Evolutionary conservation across 148 eudicot genomes (phyloP), one percentile per base, ranked within the genome.

Genomic region (Talinum fruticosum): DNA sequence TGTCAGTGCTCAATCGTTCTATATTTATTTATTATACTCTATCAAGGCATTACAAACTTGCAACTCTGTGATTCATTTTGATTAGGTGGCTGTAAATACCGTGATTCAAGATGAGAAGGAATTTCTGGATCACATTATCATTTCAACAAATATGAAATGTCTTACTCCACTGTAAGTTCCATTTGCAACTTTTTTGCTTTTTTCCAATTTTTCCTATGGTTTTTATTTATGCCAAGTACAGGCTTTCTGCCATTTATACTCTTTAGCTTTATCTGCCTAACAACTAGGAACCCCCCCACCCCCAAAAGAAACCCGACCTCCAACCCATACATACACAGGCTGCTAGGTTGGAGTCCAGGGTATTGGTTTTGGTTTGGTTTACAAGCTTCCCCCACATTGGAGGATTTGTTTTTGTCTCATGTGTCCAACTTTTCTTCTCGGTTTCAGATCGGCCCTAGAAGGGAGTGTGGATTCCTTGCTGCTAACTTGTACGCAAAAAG

Each of bases 401-500:
- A 33, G 8, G 41, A 29, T 29, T n/a, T 44, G n/a, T 70, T 19
- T 51, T 21, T 53, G 21, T 53, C 71, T 81, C 26, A 49, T 73
- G 49, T 4, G 23, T 75, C 80, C 38, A 28, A 34, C 6, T 76
- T 59, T 76, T 10, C 19, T 54, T 26, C 54, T 74, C 4, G 37
- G n/a, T 37, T 54, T 49, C 84, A 94, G 98, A 78, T 94, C 93
- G 51, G 98, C 98, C 45, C 75, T 92, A 83, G 98, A 94, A 87
- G 97, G 23, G 97, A 92, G 66, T 94, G 98, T 69, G 97, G 97
- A 12, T 92, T 90, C 84, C 87, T 94, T 35, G 97, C 98, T 41
- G 98, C 97, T 68, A 92, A 94, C 85, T 82, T 94, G 75, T 94
- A 94, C 49, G 98, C 98, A 10, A 94, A 94, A 85, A 94, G 98